Evolutionary conservation across 805 yeast genomes (phyloP), one percentile per base, ranked within the genome.

Genomic region (Millerago galiae): DNA sequence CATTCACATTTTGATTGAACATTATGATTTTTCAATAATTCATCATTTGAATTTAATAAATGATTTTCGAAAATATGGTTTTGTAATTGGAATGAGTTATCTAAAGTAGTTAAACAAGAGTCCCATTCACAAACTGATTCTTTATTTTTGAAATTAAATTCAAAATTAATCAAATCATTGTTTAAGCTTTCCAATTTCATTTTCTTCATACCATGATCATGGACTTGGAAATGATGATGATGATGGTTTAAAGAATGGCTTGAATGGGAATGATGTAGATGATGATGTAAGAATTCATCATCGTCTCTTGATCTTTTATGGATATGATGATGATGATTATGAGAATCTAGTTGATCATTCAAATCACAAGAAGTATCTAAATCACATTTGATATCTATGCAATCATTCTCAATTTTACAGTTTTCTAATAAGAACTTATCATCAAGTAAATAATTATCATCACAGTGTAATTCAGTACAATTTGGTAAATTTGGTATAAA

Each of bases 61-160:
- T 76, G 81, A 33, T 68, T 74, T 38, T 69, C 70, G 31, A 70
- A 63, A 17, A 81, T 52, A 56, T 83, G 89, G 34, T 68, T 65
- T 44, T 75, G 77, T 28, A 77, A 51, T 18, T 67, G 67, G 4
- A 63, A 46, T 8, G 69, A 48, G 27, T 65, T 66, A 26, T 65
- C 60, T 35, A 74, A 65, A 24, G 52, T 54, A 35, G 68, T 66
- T 10, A 60, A 58, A 57, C 95, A 86, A 43, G 74, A 68, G 38
- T 77, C 78, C 95, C 95, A 86, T 56, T 77, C 74, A 60, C 95
- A 85, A 34, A 61, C 34, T 53, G 77, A 36, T 55, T 67, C 70
- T 44, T 68, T 70, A 25, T 63, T 58, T 38, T 60, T 61, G 46
- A 56, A 54, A 35, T 55, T 56, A 54, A 61, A 55, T 29, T 52